Evolutionary conservation across 805 yeast genomes (phyloP).

Genomic region (Kodamaea leandrae): DNA sequence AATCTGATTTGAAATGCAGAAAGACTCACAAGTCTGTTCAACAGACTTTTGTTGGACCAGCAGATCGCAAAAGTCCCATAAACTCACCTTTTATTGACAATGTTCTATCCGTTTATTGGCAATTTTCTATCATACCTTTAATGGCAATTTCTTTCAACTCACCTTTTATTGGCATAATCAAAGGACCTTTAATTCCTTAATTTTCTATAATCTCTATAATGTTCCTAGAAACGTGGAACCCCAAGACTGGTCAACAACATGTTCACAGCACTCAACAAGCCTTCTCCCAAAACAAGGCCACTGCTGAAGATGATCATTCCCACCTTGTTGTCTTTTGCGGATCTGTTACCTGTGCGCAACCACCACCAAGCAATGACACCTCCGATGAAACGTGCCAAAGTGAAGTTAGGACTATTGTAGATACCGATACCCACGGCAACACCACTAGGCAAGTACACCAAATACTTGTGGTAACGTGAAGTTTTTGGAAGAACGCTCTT

Average conservation of each 20-base stretch:
- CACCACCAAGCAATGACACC: constrained; percentile 67
- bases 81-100: too few species aligned
- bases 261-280: constrained; percentile 77
- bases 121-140: too few species aligned
- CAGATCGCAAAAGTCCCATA: too few species aligned
- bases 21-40: too few species aligned
- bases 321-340: constrained; percentile 47
- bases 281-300: constrained; percentile 93
- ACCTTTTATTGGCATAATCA: too few species aligned
- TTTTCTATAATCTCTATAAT: constrained; percentile 1
- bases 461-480: constrained; percentile 35
- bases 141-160: too few species aligned
- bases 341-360: constrained; percentile 37
- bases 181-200: too few species aligned
- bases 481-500: constrained; percentile 53
- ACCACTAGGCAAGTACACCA: constrained; percentile 79
- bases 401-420: constrained; percentile 89
- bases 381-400: constrained; percentile 89
- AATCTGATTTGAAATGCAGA: too few species aligned
- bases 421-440: constrained; percentile 97
- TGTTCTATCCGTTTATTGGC: too few species aligned
- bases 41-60: too few species aligned
- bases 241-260: constrained; percentile 73
- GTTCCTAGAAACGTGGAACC: constrained; percentile 16
- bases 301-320: constrained; percentile 83